Percentiles rank a stretch among this genome's conserved stretches.
Evolutionary conservation across 116 monocot species (phyloP).

Genomic region (Zostera marina): DNA sequence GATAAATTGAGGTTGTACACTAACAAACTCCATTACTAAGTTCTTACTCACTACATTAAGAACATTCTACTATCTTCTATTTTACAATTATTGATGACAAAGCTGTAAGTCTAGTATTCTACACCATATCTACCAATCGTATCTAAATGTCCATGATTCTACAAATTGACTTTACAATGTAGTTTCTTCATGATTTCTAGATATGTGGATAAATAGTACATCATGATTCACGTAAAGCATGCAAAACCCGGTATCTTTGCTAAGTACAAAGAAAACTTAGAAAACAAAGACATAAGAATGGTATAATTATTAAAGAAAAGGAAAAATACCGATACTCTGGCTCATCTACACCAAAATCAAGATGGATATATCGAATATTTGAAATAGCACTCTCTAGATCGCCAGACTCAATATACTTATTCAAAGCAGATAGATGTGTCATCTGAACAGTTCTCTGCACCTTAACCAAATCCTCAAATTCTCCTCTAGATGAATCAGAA

Average conservation of each 20-base stretch:
- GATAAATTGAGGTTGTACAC: too few relatives aligned
- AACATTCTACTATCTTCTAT: too few relatives aligned
- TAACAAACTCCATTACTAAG: too few relatives aligned
- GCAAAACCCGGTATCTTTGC: too few relatives aligned
- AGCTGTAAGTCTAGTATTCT: neutral
- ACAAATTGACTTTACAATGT: neutral
- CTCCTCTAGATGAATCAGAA: neutral
- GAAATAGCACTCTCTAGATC: conserved; percentile 34
- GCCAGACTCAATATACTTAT: conserved; percentile 17
- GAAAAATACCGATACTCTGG: conserved; percentile 37
- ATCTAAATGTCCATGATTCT: neutral
- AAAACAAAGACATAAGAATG: neutral
- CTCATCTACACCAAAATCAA: conserved; percentile 40
- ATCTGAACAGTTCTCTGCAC: conserved; percentile 46
- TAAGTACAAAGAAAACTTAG: too few relatives aligned
- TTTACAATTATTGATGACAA: too few relatives aligned
- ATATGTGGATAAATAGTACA: neutral
- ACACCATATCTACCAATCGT: neutral
- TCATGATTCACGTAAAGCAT: neutral
- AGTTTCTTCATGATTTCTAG: neutral
- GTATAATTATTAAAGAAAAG: neutral
- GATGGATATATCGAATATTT: conserved; percentile 60
- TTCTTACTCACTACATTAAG: too few relatives aligned
- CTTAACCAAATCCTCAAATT: conserved; percentile 12
- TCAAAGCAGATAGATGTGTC: conserved; percentile 61